phyloP scores from a whole-genome alignment of 257 asterid species.

The Ballota nigra region DNA sequence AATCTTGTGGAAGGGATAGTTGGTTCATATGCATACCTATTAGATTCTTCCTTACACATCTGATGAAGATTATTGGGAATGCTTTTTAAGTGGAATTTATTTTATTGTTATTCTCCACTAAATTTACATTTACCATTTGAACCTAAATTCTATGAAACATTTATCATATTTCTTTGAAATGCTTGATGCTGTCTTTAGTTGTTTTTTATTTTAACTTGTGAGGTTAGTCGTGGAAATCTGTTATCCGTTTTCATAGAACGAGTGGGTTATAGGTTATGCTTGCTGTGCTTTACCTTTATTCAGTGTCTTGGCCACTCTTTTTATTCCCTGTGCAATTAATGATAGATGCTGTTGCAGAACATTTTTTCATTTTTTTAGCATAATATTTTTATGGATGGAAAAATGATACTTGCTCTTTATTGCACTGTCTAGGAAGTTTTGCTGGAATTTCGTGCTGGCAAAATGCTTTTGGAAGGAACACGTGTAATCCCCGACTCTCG shows the following conservation, averaged over 20 bases:
- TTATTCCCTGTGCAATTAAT: background rate
- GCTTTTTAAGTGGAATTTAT: background rate
- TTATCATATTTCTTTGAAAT: background rate
- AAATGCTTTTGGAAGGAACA: constrained; percentile 82
- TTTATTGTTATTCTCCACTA: background rate
- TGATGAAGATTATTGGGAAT: background rate
- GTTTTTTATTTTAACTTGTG: background rate
- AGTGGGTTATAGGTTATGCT: background rate
- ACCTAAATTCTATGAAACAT: background rate
- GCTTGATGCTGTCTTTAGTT: background rate
- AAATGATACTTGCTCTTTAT: background rate
- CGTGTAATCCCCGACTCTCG: constrained; percentile 83
- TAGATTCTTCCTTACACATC: background rate
- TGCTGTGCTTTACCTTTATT: background rate
- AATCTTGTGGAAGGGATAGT: background rate
- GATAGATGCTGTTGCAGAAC: background rate
- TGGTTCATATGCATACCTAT: background rate
- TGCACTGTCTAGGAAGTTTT: constrained; percentile 54
- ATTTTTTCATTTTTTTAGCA: background rate
- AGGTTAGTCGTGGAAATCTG: background rate
- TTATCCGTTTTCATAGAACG: background rate
- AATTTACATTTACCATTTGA: background rate
- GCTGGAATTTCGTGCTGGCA: constrained; percentile 95
- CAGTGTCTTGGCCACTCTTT: background rate
- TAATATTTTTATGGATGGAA: background rate